These are phyloP conservation scores for Pyronema omphalodes DNA, from an alignment of 495 filamentous ascomycete genomes.

Conservation along the genomic window DNA sequence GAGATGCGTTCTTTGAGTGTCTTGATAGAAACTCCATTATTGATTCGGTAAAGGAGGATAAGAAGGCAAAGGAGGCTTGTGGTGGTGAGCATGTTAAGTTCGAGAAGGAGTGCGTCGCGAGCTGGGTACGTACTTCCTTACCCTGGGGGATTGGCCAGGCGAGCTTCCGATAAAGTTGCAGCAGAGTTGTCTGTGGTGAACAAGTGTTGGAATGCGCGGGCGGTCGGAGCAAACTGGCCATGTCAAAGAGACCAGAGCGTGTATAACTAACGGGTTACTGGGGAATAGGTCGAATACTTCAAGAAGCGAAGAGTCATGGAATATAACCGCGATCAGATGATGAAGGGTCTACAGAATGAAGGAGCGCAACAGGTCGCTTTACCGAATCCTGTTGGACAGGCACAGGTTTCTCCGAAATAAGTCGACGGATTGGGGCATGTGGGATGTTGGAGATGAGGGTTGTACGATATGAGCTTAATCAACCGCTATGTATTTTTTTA, in stretches of 20 bases:
- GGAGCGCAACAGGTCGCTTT: conserved; percentile 45
- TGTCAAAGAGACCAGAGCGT: background rate
- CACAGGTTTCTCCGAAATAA: background rate
- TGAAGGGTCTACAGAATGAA: conserved; percentile 62
- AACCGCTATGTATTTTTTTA: too few species aligned
- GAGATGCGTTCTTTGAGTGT: conserved; percentile 73
- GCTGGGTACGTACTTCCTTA: conserved; percentile 46
- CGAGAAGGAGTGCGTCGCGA: conserved; percentile 45
- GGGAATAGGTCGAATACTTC: conserved; percentile 76
- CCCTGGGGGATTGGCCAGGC: too few species aligned
- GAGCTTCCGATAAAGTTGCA: too few species aligned
- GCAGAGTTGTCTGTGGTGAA: too few species aligned
- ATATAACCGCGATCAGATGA: conserved; percentile 57
- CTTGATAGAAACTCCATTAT: conserved; percentile 64
- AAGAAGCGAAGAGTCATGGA: conserved; percentile 90
- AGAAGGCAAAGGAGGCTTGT: conserved; percentile 5
- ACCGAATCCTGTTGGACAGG: conserved; percentile 13
- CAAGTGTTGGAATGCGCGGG: background rate
- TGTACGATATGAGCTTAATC: too few species aligned
- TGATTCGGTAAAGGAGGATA: conserved; percentile 56
- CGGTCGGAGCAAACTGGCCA: background rate
- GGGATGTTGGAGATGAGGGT: too few species aligned
- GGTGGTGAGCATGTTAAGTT: conserved; percentile 33
- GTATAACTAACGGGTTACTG: background rate
- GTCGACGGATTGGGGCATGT: too few species aligned